These are phyloP conservation scores for Wickerhamiella cacticola DNA, from an alignment of 805 yeast genomes.

Conservation along the genomic window DNA sequence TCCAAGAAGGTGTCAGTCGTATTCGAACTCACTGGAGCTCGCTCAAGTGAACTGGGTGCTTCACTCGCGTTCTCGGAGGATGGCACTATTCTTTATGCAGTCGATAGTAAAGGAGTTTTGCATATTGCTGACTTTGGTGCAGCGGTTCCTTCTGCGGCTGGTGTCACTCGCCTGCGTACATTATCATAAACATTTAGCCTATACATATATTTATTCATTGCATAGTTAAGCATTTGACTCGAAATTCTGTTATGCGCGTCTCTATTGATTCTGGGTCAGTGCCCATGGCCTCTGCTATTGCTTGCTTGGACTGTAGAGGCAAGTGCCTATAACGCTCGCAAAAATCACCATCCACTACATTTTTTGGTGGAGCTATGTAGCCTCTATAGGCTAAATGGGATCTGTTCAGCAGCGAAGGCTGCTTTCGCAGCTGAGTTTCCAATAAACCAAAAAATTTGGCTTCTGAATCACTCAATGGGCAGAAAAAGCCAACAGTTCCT, in stretches of 20 bases:
- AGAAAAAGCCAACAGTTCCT: conserved; percentile 66
- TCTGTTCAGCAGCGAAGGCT: conserved; percentile 42
- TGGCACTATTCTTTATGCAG: conserved; percentile 64
- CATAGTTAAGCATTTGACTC: conserved; percentile 1
- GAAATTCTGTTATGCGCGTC: background rate
- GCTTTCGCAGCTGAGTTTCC: conserved; percentile 33
- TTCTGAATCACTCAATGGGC: conserved; percentile 56
- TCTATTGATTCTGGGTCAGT: conserved; percentile 2
- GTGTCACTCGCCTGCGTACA: conserved; percentile 27
- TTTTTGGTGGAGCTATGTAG: conserved; percentile 66
- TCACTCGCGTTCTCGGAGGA: conserved; percentile 61
- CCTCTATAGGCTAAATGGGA: conserved; percentile 60
- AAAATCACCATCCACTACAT: conserved; percentile 79
- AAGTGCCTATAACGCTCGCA: conserved; percentile 43
- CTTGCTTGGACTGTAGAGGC: conserved; percentile 13
- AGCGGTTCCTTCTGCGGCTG: conserved; percentile 50
- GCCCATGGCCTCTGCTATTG: background rate
- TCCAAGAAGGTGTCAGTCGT: conserved; percentile 48
- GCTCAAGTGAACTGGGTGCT: conserved; percentile 64
- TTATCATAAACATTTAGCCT: conserved; percentile 13
- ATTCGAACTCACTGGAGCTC: conserved; percentile 69
- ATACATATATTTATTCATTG: background rate
- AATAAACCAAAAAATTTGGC: conserved; percentile 44
- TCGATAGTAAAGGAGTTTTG: conserved; percentile 72
- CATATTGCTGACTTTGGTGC: conserved; percentile 80